A percentile compares a stretch with the other conserved stretches of the same genome.
These are phyloP conservation scores for Capsicum baccatum DNA, from an alignment of 257 asterid species.

Conservation along the genomic window DNA sequence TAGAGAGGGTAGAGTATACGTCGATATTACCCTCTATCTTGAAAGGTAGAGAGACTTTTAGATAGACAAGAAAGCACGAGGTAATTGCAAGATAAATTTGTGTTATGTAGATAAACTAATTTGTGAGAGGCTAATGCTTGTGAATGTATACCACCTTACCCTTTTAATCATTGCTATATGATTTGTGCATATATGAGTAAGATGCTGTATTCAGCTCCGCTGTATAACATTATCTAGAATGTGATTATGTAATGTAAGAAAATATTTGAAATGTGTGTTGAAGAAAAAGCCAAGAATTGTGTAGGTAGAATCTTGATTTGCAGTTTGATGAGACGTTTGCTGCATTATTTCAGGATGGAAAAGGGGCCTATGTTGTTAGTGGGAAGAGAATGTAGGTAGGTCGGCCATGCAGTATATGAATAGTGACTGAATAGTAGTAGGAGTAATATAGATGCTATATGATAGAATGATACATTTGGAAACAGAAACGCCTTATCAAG, in stretches of 20 bases:
- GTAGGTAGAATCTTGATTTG: neutral
- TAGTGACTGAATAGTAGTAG: neutral
- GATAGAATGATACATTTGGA: neutral
- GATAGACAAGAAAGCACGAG: neutral
- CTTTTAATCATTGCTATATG: neutral
- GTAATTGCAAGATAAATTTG: neutral
- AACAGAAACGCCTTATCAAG: neutral
- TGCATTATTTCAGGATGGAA: neutral
- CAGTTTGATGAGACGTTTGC: constrained; percentile 25
- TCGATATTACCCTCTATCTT: no score
- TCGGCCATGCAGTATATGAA: constrained; percentile 15
- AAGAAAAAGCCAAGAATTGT: neutral
- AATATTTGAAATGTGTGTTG: neutral
- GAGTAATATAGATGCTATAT: neutral
- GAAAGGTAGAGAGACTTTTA: no score
- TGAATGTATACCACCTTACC: neutral
- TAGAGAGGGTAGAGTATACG: no score
- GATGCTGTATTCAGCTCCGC: neutral
- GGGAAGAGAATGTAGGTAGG: constrained; percentile 25
- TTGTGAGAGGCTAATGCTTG: neutral
- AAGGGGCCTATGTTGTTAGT: neutral
- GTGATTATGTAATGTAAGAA: neutral
- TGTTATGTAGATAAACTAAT: neutral
- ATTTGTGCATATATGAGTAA: neutral
- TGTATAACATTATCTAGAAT: neutral